Evolutionary conservation across 1,284 basidiomycete species (phyloP), one percentile per base, ranked within the genome.

Genomic region (Microbotryum silenes-acaulis): DNA sequence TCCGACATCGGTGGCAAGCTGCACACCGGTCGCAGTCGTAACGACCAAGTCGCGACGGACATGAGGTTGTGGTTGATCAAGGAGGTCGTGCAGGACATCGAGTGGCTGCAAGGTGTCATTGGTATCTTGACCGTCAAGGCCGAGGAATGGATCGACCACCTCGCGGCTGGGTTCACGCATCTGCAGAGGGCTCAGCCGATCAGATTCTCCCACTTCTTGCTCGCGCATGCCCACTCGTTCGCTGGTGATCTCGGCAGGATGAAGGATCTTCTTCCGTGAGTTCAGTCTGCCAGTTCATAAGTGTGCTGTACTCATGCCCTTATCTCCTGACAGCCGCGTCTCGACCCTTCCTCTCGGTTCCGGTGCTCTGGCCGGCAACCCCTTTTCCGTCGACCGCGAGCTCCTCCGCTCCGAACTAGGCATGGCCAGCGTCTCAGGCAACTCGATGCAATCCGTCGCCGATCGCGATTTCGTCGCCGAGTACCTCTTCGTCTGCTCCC

Each of bases 41-140:
- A 98, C 76, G 94, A 98, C 75, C 94, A 98, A 77, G 93, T 97
- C 64, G 92, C 92, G 6, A 98, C 94, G 4, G 94, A 98, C 75
- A 89, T 97, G 88, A 86, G 94, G 21, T 77, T 98, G 21, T 98
- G 94, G 94, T 81, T 98, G 42, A 80, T 97, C 44, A 85, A 88
- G 54, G 84, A 94, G 75, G 85, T 88, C 31, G 77, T 79, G 50
- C 81, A 83, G 46, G 81, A 94, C 63, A 84, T 88, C 73, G 75
- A 77, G n/a, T 83, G 85, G 65, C 78, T 97, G 54, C 85, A 85
- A 71, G 87, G 82, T 23, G 81, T 97, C 33, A 82, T 98, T 63
- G 81, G 82, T 53, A 91, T 97, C 69, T 87, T 97, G 80, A 86
- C 89, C 21, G 86, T 89, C 71, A 84, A 94, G 57, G 92, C 93